Base-by-base conservation (phyloP, 1,139 yeast species). In the Blastobotrys malaysiensis region DNA sequence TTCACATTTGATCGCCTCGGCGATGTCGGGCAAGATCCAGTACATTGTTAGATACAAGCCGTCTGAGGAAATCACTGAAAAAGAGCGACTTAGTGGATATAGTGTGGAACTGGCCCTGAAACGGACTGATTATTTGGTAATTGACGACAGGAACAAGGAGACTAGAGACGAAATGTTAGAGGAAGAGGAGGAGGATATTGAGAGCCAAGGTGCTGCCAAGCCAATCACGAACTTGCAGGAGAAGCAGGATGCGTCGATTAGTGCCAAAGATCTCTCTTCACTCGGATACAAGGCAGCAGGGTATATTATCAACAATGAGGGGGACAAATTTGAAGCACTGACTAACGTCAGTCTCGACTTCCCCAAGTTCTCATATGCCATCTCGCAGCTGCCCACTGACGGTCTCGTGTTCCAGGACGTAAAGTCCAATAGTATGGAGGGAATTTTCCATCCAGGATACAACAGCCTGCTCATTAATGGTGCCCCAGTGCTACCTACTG, bases 21-120 rank as follows among this genome's bases (percentile, higher is more conserved):
- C 96, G 0, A 65, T 55, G 7, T 68, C 73, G 1, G 95, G 88
- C 0, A 87, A 88, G 63, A 68, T 90, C 31, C 77, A 88, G 55
- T 86, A 88, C 66, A 78, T 84, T 2, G 81, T 96, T 86, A 77
- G 97, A 61, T 85, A 88, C 62, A 75, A 81, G 6, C 81, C 83
- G 0, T 52, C 68, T 1, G 43, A 52, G 2, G 48, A 47, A n/a
- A 26, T 39, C 1, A 50, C 51, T 1, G 54, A 36, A 26, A 63
- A 22, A 59, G 65, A 7, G 82, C 49, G 63, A 0, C 65, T 87
- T 31, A 64, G 80, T 9, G 95, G 95, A 0, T 88, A 81, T 67
- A 95, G 90, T 1, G 83, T 79, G 5, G 84, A 79, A 46, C 66
- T 86, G 50, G 77, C 83, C 1, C 64, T 85, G 57, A 85, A 84